A percentile compares a stretch with the other conserved stretches of the same genome.
Evolutionary conservation across 768 basidiomycete genomes (phyloP).

Genomic region (Daedalea quercina): DNA sequence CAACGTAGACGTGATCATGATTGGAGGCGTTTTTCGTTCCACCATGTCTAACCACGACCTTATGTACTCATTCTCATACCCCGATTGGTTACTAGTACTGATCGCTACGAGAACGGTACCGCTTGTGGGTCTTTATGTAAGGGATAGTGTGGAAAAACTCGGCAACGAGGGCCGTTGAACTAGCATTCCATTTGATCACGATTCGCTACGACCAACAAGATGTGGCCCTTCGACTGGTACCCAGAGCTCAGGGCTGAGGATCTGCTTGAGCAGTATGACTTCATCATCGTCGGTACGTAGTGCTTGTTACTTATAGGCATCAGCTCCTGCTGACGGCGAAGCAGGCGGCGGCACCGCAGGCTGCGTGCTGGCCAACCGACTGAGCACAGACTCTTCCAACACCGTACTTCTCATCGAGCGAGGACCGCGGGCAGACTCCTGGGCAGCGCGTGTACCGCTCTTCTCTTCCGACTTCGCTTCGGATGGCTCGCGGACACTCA

Average conservation of each 20-base stretch:
- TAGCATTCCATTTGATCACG: no score
- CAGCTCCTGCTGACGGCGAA: background rate
- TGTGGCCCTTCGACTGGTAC: conserved; percentile 18
- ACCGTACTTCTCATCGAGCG: conserved; percentile 26
- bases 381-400: conserved; percentile 24
- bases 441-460: conserved; percentile 24
- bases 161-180: no score
- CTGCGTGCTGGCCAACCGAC: conserved; percentile 29
- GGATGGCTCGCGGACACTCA: conserved; percentile 16
- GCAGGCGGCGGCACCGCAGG: conserved; percentile 30
- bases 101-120: no score
- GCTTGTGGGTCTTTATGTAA: no score
- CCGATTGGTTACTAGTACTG: no score
- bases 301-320: background rate
- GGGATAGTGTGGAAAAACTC: no score
- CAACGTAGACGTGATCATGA: no score
- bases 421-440: conserved; percentile 21
- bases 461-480: conserved; percentile 24
- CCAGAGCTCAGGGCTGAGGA: conserved; percentile 7
- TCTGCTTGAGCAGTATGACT: conserved; percentile 17
- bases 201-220: background rate
- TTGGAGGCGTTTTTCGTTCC: no score
- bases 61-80: no score
- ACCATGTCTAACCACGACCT: no score
- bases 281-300: conserved; percentile 18